Base-by-base conservation (phyloP, 805 yeast genomes). In the Pichia cephalocereana region DNA sequence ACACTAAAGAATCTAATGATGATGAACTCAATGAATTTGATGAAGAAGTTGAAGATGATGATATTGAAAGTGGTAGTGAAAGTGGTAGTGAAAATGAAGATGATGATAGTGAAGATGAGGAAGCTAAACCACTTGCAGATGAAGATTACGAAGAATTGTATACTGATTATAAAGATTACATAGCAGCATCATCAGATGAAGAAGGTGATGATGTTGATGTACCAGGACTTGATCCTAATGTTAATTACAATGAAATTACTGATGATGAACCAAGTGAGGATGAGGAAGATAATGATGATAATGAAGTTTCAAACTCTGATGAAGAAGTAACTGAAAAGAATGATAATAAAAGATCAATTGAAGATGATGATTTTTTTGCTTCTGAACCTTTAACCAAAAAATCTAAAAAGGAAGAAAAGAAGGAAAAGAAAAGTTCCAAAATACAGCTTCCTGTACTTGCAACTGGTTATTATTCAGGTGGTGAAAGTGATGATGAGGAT, bases 381-480 rank as follows among this genome's bases (percentile, higher is more conserved):
- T 50, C 45, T 8, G 50, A 61, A 53, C 36, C 41, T 52, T 44
- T 59, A 55, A 31, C 28, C n/a, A 34, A 38, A 12, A 40, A 56
- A 50, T 55, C 61, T 14, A 58, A 59, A 45, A 54, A 57, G 37
- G 58, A 67, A 45, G 64, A 68, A 17, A 57, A 62, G 45, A 15
- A 14, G 9, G 37, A 12, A 15, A 23, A 23, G 26, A 23, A 23
- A 23, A 23, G 26, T 23, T n/a, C 23, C 7, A 62, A 62, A 38
- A 34, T 60, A n/a, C 62, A 61, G 11, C 71, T 88, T 14, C 96
- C 96, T 0, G 80, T 77, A 42, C 70, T 89, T 45, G 80, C 83
- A 46, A 69, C 78, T 1, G 99, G 99, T 6, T 93, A 86, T 64
- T 76, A 76, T 51, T 88, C 96, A 6, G 95, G 88, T 6, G 96